A percentile compares a stretch with the other conserved stretches of the same genome.
These are phyloP conservation scores for Colletotrichum higginsianum DNA, from an alignment of 2,329 filamentous ascomycete species.

Conservation along the genomic window DNA sequence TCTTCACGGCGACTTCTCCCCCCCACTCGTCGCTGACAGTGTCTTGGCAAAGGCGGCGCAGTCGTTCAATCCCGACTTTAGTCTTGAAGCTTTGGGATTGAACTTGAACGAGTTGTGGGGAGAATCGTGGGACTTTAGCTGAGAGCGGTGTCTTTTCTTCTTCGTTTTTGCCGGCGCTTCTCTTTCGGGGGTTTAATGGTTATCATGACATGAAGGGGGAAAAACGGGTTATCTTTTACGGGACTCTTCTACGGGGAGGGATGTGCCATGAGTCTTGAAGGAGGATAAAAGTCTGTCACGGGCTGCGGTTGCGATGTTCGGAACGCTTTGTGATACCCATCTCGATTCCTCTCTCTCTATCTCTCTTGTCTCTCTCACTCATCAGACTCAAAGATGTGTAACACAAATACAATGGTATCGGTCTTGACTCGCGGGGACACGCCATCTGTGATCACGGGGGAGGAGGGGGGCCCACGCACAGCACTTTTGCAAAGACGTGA, in stretches of 20 bases:
- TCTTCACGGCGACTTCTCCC: slow-evolving; percentile 42
- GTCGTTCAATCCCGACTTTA: slow-evolving; percentile 66
- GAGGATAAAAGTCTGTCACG: slow-evolving; percentile 5
- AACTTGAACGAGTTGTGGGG: slow-evolving; percentile 71
- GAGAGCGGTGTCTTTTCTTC: slow-evolving; percentile 36
- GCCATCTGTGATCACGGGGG: background rate
- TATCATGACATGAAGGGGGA: background rate
- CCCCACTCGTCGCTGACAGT: slow-evolving; percentile 40
- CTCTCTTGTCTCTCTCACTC: too few species aligned
- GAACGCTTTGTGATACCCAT: slow-evolving; percentile 41
- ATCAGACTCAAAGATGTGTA: slow-evolving; percentile 21
- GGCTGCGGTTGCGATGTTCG: slow-evolving; percentile 29
- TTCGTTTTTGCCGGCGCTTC: slow-evolving; percentile 7
- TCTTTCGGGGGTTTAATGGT: slow-evolving; percentile 14
- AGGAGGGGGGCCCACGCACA: too few species aligned
- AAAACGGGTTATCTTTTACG: background rate
- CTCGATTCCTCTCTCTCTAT: slow-evolving; percentile 26
- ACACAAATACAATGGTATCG: slow-evolving; percentile 6
- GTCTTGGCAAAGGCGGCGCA: slow-evolving; percentile 49
- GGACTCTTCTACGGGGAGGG: background rate
- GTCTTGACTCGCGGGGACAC: slow-evolving; percentile 25
- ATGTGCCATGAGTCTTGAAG: slow-evolving; percentile 15
- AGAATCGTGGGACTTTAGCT: slow-evolving; percentile 62
- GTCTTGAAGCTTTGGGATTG: slow-evolving; percentile 66
- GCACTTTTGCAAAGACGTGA: background rate